phyloP scores from a whole-genome alignment of 73 alveolate genomes.

The Blepharisma stoltei region DNA sequence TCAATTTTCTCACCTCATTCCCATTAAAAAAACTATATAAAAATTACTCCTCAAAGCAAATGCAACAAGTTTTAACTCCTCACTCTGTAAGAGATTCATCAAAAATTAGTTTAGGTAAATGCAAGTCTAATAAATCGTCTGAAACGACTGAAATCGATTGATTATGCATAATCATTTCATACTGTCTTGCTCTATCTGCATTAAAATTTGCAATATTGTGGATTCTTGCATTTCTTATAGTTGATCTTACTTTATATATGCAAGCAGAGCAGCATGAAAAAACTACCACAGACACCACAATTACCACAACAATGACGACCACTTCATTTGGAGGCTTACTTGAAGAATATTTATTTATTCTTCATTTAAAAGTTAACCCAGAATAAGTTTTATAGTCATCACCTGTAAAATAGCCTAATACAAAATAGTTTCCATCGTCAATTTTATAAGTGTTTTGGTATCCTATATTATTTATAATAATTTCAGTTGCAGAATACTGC shows the following conservation, averaged over 20 bases:
- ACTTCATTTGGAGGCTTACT: not conserved
- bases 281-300: not conserved
- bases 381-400: not conserved
- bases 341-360: not conserved
- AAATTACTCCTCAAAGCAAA: slow-evolving; percentile 24
- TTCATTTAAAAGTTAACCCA: not conserved
- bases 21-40: not conserved
- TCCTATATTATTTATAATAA: too few species aligned
- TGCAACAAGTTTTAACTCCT: slow-evolving; percentile 14
- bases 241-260: not conserved
- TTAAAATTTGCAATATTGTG: not conserved
- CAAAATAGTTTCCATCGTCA: not conserved
- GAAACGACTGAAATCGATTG: slow-evolving; percentile 7
- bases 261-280: not conserved
- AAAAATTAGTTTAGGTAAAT: not conserved
- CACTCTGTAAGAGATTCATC: not conserved
- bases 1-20: slow-evolving; percentile 1
- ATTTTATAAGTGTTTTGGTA: not conserved
- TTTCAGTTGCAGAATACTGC: too few species aligned
- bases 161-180: not conserved
- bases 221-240: not conserved
- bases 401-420: not conserved
- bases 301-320: not conserved
- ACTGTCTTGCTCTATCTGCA: not conserved
- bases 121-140: not conserved